Base-by-base conservation (phyloP, 1,284 basidiomycete species). In the Cutaneotrichosporon dermatis region DNA sequence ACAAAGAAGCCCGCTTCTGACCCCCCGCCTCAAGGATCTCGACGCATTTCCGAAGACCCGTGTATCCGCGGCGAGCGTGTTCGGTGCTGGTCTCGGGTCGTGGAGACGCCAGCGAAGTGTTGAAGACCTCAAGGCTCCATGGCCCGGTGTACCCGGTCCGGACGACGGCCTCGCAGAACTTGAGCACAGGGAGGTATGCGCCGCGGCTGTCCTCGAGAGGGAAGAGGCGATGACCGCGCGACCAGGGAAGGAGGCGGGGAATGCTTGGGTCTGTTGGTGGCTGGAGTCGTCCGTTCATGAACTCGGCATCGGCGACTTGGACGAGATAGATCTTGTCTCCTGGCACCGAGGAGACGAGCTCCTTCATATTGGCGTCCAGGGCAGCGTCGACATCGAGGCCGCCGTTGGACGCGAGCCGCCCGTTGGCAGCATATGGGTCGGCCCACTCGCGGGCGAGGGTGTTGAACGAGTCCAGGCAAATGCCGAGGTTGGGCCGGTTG, bases 391-490 rank as follows among this genome's bases (percentile, higher is more conserved):
- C 36, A 8, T 44, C 57, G 4, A 36, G 0, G 2, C 46, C 34
- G 5, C 34, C 46, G 33, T 46, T 46, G 36, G 25, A 2, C 3
- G 37, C 36, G 2, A 11, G 25, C 12, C 41, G 25, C 12, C 57
- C 57, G 9, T 13, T 8, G 1, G 39, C 1, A 11, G 39, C 1
- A 8, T 46, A 50, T 4, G 57, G 57, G 46, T 58, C 57, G 6
- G 57, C 57, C 57, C 57, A 58, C 16, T 43, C 39, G 7, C 35
- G 25, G 2, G 39, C 57, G n/a, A 58, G 52, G 6, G 15, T 42
- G 52, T 58, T 58, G 57, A 58, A 58, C n/a, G 52, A 54, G 16
- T 58, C 57, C 11, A 58, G 57, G 12, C 11, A n/a, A 15, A 58
- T 36, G 35, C 57, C 57, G 34, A 58, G 10, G 57, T 58, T 58